Evolutionary conservation across 2,329 filamentous ascomycete species (phyloP).

Genomic region (Dothideomycetes sp.): DNA sequence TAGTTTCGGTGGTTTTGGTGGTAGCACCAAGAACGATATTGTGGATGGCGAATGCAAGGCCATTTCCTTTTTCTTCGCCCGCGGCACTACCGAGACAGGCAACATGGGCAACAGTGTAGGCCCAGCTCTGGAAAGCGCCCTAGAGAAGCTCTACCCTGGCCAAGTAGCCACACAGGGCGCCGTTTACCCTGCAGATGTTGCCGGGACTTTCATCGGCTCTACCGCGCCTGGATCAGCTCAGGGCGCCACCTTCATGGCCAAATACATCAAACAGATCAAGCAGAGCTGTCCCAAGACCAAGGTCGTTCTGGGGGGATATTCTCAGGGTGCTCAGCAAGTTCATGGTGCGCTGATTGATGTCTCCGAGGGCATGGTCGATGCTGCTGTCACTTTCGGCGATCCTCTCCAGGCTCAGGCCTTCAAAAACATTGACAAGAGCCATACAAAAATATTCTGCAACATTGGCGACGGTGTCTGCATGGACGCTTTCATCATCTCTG

Average conservation of each 20-base stretch:
- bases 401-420: conserved; percentile 15
- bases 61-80: conserved; percentile 44
- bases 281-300: conserved; percentile 12
- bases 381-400: conserved; percentile 21
- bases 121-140: conserved; percentile 9
- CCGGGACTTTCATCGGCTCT: conserved; percentile 7
- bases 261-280: conserved; percentile 8
- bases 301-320: conserved; percentile 12
- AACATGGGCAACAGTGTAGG: conserved; percentile 29
- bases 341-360: conserved; percentile 9
- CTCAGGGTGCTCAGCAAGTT: conserved; percentile 12
- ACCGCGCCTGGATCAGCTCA: conserved; percentile 6
- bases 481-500: conserved; percentile 15
- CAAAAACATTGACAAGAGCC: conserved; percentile 12
- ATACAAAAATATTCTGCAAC: conserved; percentile 19
- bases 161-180: conserved; percentile 12
- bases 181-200: conserved; percentile 10
- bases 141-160: conserved; percentile 8
- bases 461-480: conserved; percentile 18
- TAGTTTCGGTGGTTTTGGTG: not conserved
- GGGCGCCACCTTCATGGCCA: conserved; percentile 9
- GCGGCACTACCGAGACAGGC: conserved; percentile 41
- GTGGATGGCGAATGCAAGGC: conserved; percentile 24
- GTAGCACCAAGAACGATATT: conserved; percentile 12
- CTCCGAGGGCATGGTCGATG: conserved; percentile 7